Conservation (phyloP, 129 eudicot genomes). For the Mikania micrantha region DNA sequence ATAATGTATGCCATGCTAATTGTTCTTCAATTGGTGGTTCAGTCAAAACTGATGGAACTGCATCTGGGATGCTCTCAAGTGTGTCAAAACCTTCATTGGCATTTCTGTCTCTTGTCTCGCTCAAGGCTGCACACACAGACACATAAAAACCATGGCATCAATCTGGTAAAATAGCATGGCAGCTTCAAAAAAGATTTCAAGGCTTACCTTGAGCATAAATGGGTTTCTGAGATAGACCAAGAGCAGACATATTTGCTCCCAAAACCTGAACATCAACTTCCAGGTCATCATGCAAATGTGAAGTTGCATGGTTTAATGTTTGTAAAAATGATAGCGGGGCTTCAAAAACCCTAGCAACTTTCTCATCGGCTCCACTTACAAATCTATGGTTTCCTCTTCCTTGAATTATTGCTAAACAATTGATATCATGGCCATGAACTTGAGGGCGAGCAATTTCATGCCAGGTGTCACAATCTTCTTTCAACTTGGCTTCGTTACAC, state of each 20-base stretch:
- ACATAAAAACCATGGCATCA: background rate
- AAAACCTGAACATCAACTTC: conserved; percentile 63
- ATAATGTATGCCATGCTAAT: conserved; percentile 83
- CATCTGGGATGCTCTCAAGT: conserved; percentile 89
- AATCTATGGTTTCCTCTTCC: conserved; percentile 91
- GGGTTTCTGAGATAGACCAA: conserved; percentile 96
- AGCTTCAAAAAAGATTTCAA: conserved; percentile 1
- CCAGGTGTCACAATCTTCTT: conserved; percentile 41
- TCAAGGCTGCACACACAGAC: conserved; percentile 40
- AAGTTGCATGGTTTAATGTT: conserved; percentile 63
- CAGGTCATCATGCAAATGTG: conserved; percentile 41
- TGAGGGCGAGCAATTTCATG: conserved; percentile 98
- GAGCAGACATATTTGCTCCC: conserved; percentile 99
- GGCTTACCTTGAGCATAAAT: conserved; percentile 66
- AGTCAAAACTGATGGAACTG: conserved; percentile 76
- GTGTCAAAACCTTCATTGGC: conserved; percentile 71
- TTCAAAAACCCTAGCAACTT: conserved; percentile 97
- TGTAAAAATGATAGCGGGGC: conserved; percentile 87
- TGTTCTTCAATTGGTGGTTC: conserved; percentile 97
- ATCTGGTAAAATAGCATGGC: background rate
- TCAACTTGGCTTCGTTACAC: conserved; percentile 32
- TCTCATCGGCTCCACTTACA: conserved; percentile 96
- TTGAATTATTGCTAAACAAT: conserved; percentile 65
- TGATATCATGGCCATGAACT: conserved; percentile 96
- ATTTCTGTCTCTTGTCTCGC: conserved; percentile 41